These are phyloP conservation scores for Oryza nivara DNA, from an alignment of 176 grass and related monocot species.

Conservation along the genomic window DNA sequence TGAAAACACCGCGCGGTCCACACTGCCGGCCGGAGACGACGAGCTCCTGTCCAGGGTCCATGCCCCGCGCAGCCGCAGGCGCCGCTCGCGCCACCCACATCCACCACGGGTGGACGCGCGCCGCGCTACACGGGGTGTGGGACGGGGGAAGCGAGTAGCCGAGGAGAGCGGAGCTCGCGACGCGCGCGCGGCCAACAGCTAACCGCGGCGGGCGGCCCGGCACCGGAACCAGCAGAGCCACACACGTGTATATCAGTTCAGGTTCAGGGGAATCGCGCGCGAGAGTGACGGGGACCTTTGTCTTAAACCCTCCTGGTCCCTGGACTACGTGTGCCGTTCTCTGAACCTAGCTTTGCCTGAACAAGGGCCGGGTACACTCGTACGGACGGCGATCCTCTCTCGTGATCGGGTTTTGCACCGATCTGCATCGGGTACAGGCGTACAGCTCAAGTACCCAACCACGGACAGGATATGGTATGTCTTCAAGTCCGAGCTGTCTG, in stretches of 20 bases:
- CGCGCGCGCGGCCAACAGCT: neutral
- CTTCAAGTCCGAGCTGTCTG: neutral
- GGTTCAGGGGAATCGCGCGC: conserved; percentile 11
- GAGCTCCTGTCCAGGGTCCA: neutral
- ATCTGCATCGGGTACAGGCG: neutral
- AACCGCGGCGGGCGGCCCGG: neutral
- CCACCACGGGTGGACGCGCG: neutral
- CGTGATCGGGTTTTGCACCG: neutral
- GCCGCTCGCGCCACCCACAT: neutral
- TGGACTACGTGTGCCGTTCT: neutral
- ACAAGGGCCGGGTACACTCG: too few species aligned
- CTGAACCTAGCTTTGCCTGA: neutral
- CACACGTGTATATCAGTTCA: conserved; percentile 20
- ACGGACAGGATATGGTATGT: neutral
- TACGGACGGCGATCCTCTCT: neutral
- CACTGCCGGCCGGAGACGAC: neutral
- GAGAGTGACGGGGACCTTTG: neutral
- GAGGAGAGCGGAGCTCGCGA: neutral
- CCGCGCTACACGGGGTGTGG: neutral
- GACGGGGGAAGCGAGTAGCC: neutral
- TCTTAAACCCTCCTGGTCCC: neutral
- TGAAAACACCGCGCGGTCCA: neutral
- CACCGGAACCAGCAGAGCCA: neutral
- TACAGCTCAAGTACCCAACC: neutral
- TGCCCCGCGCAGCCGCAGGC: neutral